A percentile compares a stretch with the other conserved stretches of the same genome.
Conservation (phyloP, 495 filamentous ascomycete species). For the Penicillium fimorum region DNA sequence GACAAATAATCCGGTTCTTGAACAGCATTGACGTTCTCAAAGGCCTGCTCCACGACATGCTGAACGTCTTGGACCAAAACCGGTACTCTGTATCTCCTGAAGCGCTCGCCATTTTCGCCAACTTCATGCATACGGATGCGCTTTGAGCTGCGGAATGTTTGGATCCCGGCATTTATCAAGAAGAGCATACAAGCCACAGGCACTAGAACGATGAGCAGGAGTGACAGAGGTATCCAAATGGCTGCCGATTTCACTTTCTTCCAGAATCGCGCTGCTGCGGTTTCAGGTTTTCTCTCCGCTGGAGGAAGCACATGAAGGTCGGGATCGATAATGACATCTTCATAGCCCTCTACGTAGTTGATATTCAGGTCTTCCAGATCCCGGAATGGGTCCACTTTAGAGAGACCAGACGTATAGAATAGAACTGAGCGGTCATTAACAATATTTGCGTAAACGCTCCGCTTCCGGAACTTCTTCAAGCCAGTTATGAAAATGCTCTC, state of each 20-base stretch:
- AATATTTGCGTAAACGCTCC: conserved; percentile 78
- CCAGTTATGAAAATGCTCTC: conserved; percentile 83
- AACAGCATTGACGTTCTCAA: conserved; percentile 64
- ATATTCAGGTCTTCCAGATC: conserved; percentile 62
- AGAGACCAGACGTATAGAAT: conserved; percentile 79
- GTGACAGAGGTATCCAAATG: conserved; percentile 52
- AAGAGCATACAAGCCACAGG: conserved; percentile 68
- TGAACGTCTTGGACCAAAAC: conserved; percentile 71
- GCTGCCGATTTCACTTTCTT: conserved; percentile 32
- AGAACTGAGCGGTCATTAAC: conserved; percentile 76
- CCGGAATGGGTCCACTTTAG: conserved; percentile 69
- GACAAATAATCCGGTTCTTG: conserved; percentile 63
- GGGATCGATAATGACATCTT: conserved; percentile 72
- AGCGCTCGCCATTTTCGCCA: conserved; percentile 62
- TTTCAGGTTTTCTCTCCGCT: conserved; percentile 33
- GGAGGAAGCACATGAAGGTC: conserved; percentile 55
- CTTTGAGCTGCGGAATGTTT: conserved; percentile 66
- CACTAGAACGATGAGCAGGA: conserved; percentile 63
- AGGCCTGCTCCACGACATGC: conserved; percentile 68
- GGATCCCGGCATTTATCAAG: conserved; percentile 69
- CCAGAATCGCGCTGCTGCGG: conserved; percentile 29
- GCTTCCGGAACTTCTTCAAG: conserved; percentile 68
- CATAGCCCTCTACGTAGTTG: conserved; percentile 73
- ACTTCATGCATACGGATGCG: conserved; percentile 74
- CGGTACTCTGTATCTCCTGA: conserved; percentile 70